Conservation (phyloP, 805 yeast species). For the Candida tallmaniae region DNA sequence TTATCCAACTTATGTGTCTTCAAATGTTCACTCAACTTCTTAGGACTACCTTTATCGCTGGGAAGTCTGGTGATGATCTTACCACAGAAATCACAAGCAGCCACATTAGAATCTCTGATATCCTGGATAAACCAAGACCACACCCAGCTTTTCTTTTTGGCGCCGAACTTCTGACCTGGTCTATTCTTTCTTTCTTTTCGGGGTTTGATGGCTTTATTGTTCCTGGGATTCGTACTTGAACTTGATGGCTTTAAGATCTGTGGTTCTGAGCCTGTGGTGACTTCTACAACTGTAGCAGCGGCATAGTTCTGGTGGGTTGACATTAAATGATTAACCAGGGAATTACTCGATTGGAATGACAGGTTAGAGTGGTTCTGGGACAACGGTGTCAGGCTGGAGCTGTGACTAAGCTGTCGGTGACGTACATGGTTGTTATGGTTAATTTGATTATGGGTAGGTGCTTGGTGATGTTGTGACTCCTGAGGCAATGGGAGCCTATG, state of each 20-base stretch:
- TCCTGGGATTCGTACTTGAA: too few relatives aligned
- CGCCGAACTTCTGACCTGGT: conserved; percentile 56
- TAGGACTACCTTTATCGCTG: conserved; percentile 56
- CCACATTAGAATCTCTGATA: conserved; percentile 41
- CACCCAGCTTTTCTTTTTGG: conserved; percentile 59
- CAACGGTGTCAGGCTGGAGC: too few relatives aligned
- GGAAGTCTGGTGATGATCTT: conserved; percentile 44
- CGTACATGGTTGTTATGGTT: neutral
- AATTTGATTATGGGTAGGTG: neutral
- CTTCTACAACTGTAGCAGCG: too few relatives aligned
- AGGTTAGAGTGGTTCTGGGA: neutral
- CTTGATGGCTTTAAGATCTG: too few relatives aligned
- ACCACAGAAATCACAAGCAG: conserved; percentile 53
- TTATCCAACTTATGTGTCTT: conserved; percentile 41
- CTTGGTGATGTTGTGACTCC: conserved; percentile 8
- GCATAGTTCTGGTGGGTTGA: too few relatives aligned
- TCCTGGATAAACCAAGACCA: conserved; percentile 61
- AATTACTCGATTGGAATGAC: neutral
- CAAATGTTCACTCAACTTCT: conserved; percentile 53
- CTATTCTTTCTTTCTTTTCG: conserved; percentile 37
- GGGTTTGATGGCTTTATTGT: too few relatives aligned
- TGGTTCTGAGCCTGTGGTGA: too few relatives aligned
- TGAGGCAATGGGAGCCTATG: conserved; percentile 12
- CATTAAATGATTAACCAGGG: conserved; percentile 3
- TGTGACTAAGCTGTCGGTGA: neutral